phyloP scores from a whole-genome alignment of 2,329 filamentous ascomycete species.

The Colletotrichum costaricense region DNA sequence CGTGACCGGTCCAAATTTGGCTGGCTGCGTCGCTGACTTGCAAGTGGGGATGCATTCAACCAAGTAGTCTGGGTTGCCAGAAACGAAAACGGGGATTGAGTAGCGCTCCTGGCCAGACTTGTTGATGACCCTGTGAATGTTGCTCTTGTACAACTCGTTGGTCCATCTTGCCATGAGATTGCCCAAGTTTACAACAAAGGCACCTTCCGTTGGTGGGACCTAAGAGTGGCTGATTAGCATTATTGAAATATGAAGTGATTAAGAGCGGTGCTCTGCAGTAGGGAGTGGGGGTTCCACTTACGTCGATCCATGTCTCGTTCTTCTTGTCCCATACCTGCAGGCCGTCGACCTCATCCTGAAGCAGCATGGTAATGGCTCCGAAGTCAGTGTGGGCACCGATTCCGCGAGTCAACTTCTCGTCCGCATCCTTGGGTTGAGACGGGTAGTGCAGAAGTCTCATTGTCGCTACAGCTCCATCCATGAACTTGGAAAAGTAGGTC shows the following conservation, averaged over 20 bases:
- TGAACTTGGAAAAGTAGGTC: conserved; percentile 55
- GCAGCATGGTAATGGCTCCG: conserved; percentile 65
- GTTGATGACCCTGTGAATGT: conserved; percentile 67
- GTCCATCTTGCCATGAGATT: conserved; percentile 64
- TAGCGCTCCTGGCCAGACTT: conserved; percentile 61
- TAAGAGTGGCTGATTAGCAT: conserved; percentile 35
- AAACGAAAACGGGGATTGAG: conserved; percentile 67
- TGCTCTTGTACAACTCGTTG: conserved; percentile 63
- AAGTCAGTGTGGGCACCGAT: conserved; percentile 66
- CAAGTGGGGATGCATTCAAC: conserved; percentile 48
- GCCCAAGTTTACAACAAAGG: conserved; percentile 63
- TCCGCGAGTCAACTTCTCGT: conserved; percentile 48
- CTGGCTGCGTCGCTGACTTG: conserved; percentile 37
- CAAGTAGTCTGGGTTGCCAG: conserved; percentile 60
- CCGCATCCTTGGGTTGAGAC: conserved; percentile 48
- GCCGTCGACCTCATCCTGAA: conserved; percentile 62
- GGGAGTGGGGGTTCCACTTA: conserved; percentile 33
- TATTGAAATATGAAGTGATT: background rate
- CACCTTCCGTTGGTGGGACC: conserved; percentile 55
- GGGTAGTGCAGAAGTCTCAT: conserved; percentile 63
- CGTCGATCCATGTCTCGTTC: conserved; percentile 55
- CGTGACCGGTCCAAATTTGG: conserved; percentile 46
- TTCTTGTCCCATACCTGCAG: conserved; percentile 61
- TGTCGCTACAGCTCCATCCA: conserved; percentile 55
- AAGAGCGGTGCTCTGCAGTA: background rate